Base-by-base conservation (phyloP, 2,329 filamentous ascomycete species). In the Aspergillus glaucus region DNA sequence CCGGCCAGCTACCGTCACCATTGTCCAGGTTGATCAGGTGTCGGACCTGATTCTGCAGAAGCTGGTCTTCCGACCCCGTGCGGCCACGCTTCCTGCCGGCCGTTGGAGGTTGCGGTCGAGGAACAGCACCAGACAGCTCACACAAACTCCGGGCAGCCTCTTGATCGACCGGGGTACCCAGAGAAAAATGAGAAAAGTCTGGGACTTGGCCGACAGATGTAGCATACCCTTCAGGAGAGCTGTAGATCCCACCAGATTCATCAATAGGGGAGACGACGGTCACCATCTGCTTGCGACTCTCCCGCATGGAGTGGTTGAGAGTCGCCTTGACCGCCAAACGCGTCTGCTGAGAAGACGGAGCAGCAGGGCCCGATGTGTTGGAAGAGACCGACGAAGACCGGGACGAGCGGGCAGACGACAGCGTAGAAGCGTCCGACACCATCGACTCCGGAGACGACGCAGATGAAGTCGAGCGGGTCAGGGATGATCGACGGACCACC, bases 391-490 rank as follows among this genome's bases (percentile, higher is more conserved):
- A 73, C 4, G 70, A 74, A 15, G 72, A 80, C 64, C 79, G 77
- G 68, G 77, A 80, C 63, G 65, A 69, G 56, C 69, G 71, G 55
- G 66, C 79, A 12, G 66, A 79, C 47, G 78, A 79, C 51, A 79
- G 69, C 12, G 75, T 75, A 32, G 78, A 80, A 47, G 73, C 73
- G 62, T 84, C 81, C 24, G 80, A 82, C 32, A 82, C 66, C 76
- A 83, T 80, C 30, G 81, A 84, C 54, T 83, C 80, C n/a, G 81
- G 81, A 40, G 76, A 79, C 7, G 75, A 78, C 17, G 66, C 66
- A 41, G 74, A 78, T 3, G 79, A 81, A 22, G 74, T 72, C 19
- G 77, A 76, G 48, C 71, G 77, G 49, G 74, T 73, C 54, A 75
- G 65, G 51, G 75, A 79, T 15, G 61, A 75, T 59, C 64, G 74